These are phyloP conservation scores for Cyberlindnera nakhonratchasimensis DNA, from an alignment of 805 yeast species.

Conservation along the genomic window DNA sequence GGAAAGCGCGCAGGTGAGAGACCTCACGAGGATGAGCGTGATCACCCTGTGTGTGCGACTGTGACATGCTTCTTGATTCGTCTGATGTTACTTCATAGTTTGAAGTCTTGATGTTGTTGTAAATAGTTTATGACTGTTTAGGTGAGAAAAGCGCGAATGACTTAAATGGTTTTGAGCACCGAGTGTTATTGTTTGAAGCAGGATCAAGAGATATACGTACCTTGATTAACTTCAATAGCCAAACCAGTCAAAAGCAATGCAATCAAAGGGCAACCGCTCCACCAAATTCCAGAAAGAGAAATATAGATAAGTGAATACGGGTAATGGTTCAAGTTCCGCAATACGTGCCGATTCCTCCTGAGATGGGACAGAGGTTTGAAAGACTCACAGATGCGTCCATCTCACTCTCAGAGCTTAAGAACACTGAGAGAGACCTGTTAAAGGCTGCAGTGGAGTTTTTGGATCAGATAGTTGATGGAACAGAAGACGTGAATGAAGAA, in stretches of 20 bases:
- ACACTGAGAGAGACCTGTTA: conserved; percentile 14
- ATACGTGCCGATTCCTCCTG: conserved; percentile 10
- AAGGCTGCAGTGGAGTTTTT: conserved; percentile 16
- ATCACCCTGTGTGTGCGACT: background rate
- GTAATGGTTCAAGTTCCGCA: conserved; percentile 13
- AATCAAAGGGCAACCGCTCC: too few species aligned
- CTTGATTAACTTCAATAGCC: too few species aligned
- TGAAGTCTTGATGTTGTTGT: too few species aligned
- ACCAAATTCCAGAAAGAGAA: too few species aligned
- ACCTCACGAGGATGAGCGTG: background rate
- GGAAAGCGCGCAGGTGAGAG: conserved; percentile 19
- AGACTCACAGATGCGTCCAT: conserved; percentile 8
- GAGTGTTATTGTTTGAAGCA: too few species aligned
- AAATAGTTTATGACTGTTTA: too few species aligned
- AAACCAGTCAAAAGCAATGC: too few species aligned
- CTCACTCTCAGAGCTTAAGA: conserved; percentile 3
- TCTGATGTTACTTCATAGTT: too few species aligned
- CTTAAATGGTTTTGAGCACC: too few species aligned
- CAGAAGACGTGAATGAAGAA: conserved; percentile 3
- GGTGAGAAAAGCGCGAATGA: too few species aligned
- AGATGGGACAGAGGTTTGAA: conserved; percentile 6
- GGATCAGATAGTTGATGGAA: conserved; percentile 13
- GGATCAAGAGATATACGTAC: too few species aligned
- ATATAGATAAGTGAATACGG: background rate
- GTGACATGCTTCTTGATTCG: too few species aligned